Percentiles rank a stretch among this genome's conserved stretches.
These are phyloP conservation scores for Pseudonitzschia multiseries DNA, from an alignment of 108 stramenopile species.

Conservation along the genomic window DNA sequence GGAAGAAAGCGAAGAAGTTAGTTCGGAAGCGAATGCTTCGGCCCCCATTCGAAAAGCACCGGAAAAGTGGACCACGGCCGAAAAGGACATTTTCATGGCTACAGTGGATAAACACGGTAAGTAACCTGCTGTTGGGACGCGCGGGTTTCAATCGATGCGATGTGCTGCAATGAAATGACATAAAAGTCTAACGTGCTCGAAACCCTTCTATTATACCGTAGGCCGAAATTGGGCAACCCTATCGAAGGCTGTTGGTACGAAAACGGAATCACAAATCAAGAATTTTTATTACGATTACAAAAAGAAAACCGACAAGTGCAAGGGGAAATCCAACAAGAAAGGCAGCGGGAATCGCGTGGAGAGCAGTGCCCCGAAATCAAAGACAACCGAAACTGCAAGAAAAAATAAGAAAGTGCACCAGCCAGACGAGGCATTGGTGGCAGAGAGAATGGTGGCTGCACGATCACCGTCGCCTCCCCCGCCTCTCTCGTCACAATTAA, in stretches of 20 bases:
- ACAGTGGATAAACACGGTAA: conserved; percentile 74
- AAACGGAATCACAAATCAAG: conserved; percentile 75
- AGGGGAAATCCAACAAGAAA: conserved; percentile 24
- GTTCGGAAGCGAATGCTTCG: conserved; percentile 3
- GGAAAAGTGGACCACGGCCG: conserved; percentile 74
- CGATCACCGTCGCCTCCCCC: neutral
- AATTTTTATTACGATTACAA: conserved; percentile 89
- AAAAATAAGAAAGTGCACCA: conserved; percentile 1
- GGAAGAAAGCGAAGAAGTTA: conserved; percentile 11
- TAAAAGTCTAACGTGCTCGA: neutral
- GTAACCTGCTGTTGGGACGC: conserved; percentile 10
- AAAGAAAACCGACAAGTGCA: conserved; percentile 56
- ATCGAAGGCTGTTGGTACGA: conserved; percentile 66
- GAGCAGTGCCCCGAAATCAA: conserved; percentile 7
- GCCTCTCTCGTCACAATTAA: neutral
- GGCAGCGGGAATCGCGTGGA: conserved; percentile 1
- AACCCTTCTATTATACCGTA: neutral
- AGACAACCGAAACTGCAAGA: neutral
- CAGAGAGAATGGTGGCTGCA: neutral
- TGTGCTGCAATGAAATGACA: conserved; percentile 15
- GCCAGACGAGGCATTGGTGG: neutral
- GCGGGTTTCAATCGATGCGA: neutral
- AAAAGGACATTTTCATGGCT: conserved; percentile 73
- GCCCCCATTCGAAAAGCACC: conserved; percentile 41
- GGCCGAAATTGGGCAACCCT: conserved; percentile 65